These are phyloP conservation scores for Zygosaccharomyces pseudorouxii DNA, from an alignment of 805 yeast genomes.

Conservation along the genomic window DNA sequence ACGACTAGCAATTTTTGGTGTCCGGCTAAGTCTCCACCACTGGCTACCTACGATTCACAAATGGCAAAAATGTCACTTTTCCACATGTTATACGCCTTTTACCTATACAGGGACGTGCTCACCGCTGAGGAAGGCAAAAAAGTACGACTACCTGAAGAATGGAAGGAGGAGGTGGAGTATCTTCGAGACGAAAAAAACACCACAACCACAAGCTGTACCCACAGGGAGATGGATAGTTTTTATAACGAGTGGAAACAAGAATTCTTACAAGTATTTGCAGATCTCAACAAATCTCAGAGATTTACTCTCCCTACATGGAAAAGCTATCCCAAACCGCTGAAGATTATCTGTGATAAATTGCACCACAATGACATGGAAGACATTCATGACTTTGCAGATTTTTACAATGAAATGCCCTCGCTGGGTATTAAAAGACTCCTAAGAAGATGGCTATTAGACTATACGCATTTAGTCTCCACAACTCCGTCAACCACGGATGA, in stretches of 20 bases:
- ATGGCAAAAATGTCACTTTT: slow-evolving; percentile 27
- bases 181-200: not conserved
- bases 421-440: slow-evolving; percentile 19
- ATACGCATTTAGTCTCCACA: slow-evolving; percentile 17
- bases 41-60: slow-evolving; percentile 15
- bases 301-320: slow-evolving; percentile 29
- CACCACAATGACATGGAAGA: slow-evolving; percentile 22
- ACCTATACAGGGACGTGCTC: slow-evolving; percentile 19
- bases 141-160: slow-evolving; percentile 5
- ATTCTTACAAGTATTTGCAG: slow-evolving; percentile 12
- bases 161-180: slow-evolving; percentile 16
- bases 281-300: slow-evolving; percentile 19
- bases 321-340: slow-evolving; percentile 21
- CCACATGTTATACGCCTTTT: slow-evolving; percentile 29
- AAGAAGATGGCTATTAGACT: slow-evolving; percentile 31
- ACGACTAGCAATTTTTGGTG: slow-evolving; percentile 4
- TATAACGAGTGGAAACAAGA: slow-evolving; percentile 26
- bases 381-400: slow-evolving; percentile 22
- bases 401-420: slow-evolving; percentile 19
- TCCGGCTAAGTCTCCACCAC: slow-evolving; percentile 7
- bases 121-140: not conserved
- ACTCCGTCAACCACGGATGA: slow-evolving; percentile 15
- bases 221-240: slow-evolving; percentile 13
- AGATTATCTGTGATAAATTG: slow-evolving; percentile 18
- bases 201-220: not conserved